Evolutionary conservation across 148 eudicot species (phyloP).

Genomic region (Rhododendron simsii): DNA sequence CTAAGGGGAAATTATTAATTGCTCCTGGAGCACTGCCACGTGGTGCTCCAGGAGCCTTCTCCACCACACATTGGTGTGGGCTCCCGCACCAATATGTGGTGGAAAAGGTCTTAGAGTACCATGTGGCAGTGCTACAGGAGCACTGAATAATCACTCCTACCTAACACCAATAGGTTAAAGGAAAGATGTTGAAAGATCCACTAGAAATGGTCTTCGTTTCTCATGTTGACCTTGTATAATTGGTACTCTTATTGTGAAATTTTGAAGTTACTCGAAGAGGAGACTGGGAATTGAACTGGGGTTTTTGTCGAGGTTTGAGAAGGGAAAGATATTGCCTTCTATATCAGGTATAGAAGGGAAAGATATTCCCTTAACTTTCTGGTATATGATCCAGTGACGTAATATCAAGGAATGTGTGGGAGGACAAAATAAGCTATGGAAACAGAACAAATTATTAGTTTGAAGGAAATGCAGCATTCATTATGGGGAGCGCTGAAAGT

Average conservation of each 20-base stretch:
- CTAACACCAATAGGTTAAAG: neutral
- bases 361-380: neutral
- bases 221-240: neutral
- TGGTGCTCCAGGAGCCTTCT: neutral
- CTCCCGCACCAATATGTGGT: neutral
- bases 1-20: neutral
- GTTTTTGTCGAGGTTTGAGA: neutral
- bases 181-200: constrained; percentile 1
- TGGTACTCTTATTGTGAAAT: neutral
- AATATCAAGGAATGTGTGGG: neutral
- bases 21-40: neutral
- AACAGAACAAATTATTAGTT: neutral
- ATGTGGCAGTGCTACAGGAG: no score
- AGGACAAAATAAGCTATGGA: neutral
- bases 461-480: neutral
- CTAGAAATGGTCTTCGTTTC: neutral
- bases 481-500: neutral
- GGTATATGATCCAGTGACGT: neutral
- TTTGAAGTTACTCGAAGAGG: neutral
- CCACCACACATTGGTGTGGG: no score
- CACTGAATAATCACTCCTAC: neutral
- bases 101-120: neutral
- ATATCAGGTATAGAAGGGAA: neutral
- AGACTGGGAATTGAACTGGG: neutral
- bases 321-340: neutral